These are phyloP conservation scores for Botrytis medusae DNA, from an alignment of 2,329 filamentous ascomycete species.

Conservation along the genomic window DNA sequence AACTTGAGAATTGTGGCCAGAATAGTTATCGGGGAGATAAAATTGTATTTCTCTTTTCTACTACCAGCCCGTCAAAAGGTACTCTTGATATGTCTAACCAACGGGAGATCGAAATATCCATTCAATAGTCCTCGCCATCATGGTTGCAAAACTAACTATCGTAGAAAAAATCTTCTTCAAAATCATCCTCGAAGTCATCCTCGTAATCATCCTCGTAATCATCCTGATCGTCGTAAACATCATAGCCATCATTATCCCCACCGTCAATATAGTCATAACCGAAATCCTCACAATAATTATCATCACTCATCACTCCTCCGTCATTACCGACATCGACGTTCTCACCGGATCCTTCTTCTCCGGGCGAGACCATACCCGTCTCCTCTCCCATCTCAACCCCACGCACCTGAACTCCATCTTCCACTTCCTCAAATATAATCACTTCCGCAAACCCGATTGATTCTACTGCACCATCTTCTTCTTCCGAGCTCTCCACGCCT, in stretches of 20 bases:
- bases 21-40: neutral
- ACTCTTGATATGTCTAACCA: too few species aligned
- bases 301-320: neutral
- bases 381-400: neutral
- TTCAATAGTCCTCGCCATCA: neutral
- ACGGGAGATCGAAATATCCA: neutral
- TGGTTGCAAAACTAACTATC: neutral
- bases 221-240: too few species aligned
- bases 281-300: too few species aligned
- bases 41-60: neutral
- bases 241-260: neutral
- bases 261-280: too few species aligned
- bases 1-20: neutral
- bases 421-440: neutral
- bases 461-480: neutral
- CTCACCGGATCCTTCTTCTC: neutral
- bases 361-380: neutral
- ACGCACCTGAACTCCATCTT: neutral
- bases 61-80: too few species aligned
- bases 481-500: neutral
- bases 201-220: neutral
- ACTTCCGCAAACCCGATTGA: neutral
- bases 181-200: neutral
- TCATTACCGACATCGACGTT: too few species aligned
- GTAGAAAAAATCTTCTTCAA: neutral